phyloP scores from a whole-genome alignment of 495 filamentous ascomycete species.

The Penicillium lagena region DNA sequence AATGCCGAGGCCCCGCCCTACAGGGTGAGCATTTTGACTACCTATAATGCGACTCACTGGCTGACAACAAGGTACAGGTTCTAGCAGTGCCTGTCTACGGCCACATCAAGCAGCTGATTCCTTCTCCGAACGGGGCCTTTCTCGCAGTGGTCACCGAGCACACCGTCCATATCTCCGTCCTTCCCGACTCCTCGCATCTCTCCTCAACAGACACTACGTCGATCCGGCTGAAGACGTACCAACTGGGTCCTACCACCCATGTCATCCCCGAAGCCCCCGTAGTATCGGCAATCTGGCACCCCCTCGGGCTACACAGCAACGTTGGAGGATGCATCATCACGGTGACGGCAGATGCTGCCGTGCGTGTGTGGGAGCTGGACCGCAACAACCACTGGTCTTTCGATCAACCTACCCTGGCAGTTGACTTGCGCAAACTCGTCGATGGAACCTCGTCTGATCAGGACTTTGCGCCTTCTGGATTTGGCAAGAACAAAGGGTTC shows the following conservation, averaged over 20 bases:
- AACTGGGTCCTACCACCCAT: constrained; percentile 81
- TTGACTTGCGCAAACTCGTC: constrained; percentile 76
- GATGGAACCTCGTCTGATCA: constrained; percentile 71
- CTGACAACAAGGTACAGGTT: constrained; percentile 33
- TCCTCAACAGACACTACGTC: constrained; percentile 53
- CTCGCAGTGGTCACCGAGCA: constrained; percentile 78
- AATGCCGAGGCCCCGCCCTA: constrained; percentile 15
- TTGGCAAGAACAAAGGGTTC: constrained; percentile 69
- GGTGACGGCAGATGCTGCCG: constrained; percentile 74
- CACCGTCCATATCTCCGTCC: constrained; percentile 72
- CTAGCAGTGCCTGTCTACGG: constrained; percentile 66
- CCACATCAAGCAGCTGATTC: constrained; percentile 71
- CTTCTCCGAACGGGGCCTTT: constrained; percentile 72
- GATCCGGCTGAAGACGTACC: constrained; percentile 73
- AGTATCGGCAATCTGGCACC: constrained; percentile 79
- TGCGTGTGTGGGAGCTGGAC: constrained; percentile 83
- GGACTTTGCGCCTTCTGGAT: constrained; percentile 64
- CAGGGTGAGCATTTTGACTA: constrained; percentile 21
- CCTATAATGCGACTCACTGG: background rate
- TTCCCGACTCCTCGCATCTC: constrained; percentile 71
- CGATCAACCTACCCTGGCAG: constrained; percentile 68
- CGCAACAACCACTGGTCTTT: constrained; percentile 75
- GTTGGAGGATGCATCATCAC: constrained; percentile 63
- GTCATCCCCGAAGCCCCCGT: constrained; percentile 74
- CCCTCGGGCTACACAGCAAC: constrained; percentile 63